Evolutionary conservation across 2,329 filamentous ascomycete species (phyloP).

Genomic region (Ilyonectria mors-panacis): DNA sequence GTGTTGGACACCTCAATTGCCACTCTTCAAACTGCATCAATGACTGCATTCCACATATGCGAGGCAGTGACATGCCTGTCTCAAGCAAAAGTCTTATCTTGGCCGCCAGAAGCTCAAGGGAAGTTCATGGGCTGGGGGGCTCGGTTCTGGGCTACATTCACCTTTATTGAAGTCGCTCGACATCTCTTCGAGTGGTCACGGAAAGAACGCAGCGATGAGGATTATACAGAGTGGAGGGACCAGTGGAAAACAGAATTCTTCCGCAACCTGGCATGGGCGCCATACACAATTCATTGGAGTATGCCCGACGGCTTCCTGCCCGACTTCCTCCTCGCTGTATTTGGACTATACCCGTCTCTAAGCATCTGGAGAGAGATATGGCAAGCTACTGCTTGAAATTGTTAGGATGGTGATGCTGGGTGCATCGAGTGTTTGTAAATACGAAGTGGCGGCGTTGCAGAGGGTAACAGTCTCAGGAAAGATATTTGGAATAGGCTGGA

Average conservation of each 20-base stretch:
- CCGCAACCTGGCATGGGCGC: constrained; percentile 24
- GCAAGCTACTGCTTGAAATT: constrained; percentile 7
- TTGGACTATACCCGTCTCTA: constrained; percentile 21
- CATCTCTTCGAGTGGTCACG: constrained; percentile 11
- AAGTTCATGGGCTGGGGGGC: constrained; percentile 15
- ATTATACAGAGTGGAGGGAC: constrained; percentile 12
- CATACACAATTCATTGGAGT: constrained; percentile 27
- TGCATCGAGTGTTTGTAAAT: neutral
- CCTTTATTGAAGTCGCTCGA: constrained; percentile 13
- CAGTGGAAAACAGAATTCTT: constrained; percentile 21
- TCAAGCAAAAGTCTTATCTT: constrained; percentile 6
- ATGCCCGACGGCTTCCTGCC: constrained; percentile 20
- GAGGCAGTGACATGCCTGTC: constrained; percentile 22
- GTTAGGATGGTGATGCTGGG: neutral
- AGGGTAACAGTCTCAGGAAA: neutral
- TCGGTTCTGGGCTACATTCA: constrained; percentile 21
- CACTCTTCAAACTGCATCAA: neutral
- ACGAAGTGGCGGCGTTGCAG: no score
- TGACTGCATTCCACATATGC: constrained; percentile 23
- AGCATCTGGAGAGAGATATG: constrained; percentile 26
- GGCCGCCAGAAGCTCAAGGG: constrained; percentile 17
- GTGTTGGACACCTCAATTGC: constrained; percentile 1
- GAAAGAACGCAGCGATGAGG: neutral
- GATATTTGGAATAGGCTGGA: neutral
- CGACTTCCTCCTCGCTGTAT: constrained; percentile 16